These are phyloP conservation scores for Lactarius evosmus DNA, from an alignment of 768 basidiomycete genomes.

Conservation along the genomic window DNA sequence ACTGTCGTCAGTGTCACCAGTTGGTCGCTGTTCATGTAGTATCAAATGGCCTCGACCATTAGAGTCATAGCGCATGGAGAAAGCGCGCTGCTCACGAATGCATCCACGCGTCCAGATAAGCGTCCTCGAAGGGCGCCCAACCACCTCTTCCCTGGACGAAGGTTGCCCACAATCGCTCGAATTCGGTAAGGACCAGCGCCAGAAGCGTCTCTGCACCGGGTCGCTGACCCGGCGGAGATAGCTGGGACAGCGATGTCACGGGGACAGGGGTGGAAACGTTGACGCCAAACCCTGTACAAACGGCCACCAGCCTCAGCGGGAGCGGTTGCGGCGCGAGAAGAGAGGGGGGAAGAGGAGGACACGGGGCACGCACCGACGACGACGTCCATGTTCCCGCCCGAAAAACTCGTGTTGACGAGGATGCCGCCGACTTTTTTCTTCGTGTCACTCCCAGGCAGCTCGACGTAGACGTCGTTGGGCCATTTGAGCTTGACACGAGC, in stretches of 20 bases:
- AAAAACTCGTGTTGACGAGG: constrained; percentile 83
- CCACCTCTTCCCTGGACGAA: constrained; percentile 66
- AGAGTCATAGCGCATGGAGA: not conserved
- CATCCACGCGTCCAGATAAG: constrained; percentile 81
- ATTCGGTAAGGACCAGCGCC: constrained; percentile 69
- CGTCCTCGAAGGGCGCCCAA: constrained; percentile 77
- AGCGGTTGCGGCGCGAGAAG: not conserved
- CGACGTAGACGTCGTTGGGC: constrained; percentile 94
- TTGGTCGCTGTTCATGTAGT: constrained; percentile 56
- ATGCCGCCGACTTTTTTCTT: constrained; percentile 87
- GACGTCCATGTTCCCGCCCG: constrained; percentile 66
- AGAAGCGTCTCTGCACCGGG: constrained; percentile 73
- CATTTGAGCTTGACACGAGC: constrained; percentile 79
- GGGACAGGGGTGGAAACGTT: constrained; percentile 83
- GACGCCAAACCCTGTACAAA: constrained; percentile 71
- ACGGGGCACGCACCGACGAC: constrained; percentile 63
- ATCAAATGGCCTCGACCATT: not conserved
- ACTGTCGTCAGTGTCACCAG: constrained; percentile 78
- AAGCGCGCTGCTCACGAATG: constrained; percentile 67
- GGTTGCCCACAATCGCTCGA: constrained; percentile 72
- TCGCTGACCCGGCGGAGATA: constrained; percentile 42
- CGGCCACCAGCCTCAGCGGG: not conserved
- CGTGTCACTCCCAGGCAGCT: constrained; percentile 43
- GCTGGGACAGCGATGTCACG: constrained; percentile 74
- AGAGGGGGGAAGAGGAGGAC: constrained; percentile 30